Evolutionary conservation across 768 basidiomycete genomes (phyloP), one percentile per base, ranked within the genome.

Genomic region (Kwoniella europaea): DNA sequence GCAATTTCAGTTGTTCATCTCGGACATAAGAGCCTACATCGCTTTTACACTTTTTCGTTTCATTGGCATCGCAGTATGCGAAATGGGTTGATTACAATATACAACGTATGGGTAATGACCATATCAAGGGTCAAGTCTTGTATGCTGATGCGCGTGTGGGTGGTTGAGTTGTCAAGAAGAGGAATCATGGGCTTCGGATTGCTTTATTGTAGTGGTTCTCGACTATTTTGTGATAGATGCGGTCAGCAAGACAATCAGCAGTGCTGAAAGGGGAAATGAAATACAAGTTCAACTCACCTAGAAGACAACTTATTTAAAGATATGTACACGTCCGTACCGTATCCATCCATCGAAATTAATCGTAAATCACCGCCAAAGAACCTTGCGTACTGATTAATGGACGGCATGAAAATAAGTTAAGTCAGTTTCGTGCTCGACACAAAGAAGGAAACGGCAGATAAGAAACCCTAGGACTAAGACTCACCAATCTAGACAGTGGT

Each of bases 321-420:
- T 42, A 81, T 81, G 55, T 81, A 81, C 18, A 81, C 79, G 57
- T 81, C 79, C 29, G 83, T 84, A 1, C 83, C 83, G 61, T 83
- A 82, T 18, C 97, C 96, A 73, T 99, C 97, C 95, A 99, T 98
- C 54, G 94, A 91, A 72, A 99, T 99, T 67, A 99, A 84, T 18
- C 92, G 87, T 35, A 99, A 85, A 83, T 98, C 95, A 59, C 83
- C 85, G 16, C 85, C 96, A 78, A 98, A 97, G 82, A 97, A 99
- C 59, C 96, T 86, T 0, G 95, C 94, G 78, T 98, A 99, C 89
- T 93, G 76, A 55, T 22, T 10, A 22, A 55, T 5, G 20, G 1
- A 27, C 0, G 22, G 10, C 55, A 56, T 6, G 18, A n/a, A 12
- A 16, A 16, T 10, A 3, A 18, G 16, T 1, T 29, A 15, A 4